Evolutionary conservation across 164 flowering plant genomes (phyloP), one percentile per base, ranked within the genome.

Genomic region (Buxus sempervirens): DNA sequence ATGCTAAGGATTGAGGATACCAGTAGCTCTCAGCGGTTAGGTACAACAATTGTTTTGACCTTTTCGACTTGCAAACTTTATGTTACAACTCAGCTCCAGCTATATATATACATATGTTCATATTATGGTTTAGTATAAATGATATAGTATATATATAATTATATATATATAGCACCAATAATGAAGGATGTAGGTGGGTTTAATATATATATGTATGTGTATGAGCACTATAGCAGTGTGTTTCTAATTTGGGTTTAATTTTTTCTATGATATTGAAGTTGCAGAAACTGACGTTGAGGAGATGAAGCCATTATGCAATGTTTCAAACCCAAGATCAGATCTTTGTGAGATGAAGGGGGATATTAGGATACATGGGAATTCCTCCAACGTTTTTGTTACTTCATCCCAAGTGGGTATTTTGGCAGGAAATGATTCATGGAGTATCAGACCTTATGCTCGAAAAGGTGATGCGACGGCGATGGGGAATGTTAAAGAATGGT

Each of bases 381-480:
- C 88, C 0, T 81, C 84, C n/a, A 79, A 82, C 20, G 70, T 89
- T 22, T 73, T 75, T 64, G 27, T 84, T 18, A 63, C 75, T 9
- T 64, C 83, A 27, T 55, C 77, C 51, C 60, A 63, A 65, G 19
- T 10, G 16, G 70, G 49, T 21, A 45, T 7, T 12, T 13, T 25
- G 7, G 41, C 41, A 1, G 62, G 60, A 56, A 82, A 82, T n/a
- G 67, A 20, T 25, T 78, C 86, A 20, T 82, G 85, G 89, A 67
- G n/a, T 15, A 76, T 86, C 55, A 81, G 73, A 53, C 98, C 96
- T 42, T 93, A 93, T 58, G 85, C 87, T 21, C 75, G 96, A 42
- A 88, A 88, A 69, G 65, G 41, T 2, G 89, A 86, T 28, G 5
- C 5, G 15, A 20, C 41, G 0, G 94, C 90, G 0, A 83, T 88